Conservation (phyloP, 2,329 filamentous ascomycete species). For the Curvularia hawaiiensis region DNA sequence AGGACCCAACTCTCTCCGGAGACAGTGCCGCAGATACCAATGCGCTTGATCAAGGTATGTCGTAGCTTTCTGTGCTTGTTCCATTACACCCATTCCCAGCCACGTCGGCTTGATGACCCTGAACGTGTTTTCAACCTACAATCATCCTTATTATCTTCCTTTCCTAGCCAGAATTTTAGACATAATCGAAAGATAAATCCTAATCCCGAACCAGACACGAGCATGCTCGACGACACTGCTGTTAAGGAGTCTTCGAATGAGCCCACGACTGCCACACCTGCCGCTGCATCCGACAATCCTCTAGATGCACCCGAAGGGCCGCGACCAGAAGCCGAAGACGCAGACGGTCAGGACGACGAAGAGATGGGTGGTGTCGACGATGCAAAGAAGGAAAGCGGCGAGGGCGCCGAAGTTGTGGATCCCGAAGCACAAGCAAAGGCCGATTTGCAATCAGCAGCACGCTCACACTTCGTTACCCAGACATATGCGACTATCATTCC, state of each 20-base stretch:
- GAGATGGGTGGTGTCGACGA: slow-evolving; percentile 61
- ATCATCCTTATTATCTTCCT: not conserved
- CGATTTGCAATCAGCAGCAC: slow-evolving; percentile 80
- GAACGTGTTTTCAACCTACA: not conserved
- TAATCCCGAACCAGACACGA: slow-evolving; percentile 58
- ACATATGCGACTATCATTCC: slow-evolving; percentile 95
- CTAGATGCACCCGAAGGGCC: slow-evolving; percentile 71
- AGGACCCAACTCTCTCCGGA: slow-evolving; percentile 31
- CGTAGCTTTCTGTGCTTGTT: not conserved
- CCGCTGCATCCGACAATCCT: slow-evolving; percentile 65
- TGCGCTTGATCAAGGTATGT: slow-evolving; percentile 43
- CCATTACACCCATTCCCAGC: slow-evolving; percentile 5
- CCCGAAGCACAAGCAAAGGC: slow-evolving; percentile 73
- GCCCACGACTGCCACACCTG: slow-evolving; percentile 63
- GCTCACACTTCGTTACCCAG: slow-evolving; percentile 89
- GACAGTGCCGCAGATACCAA: slow-evolving; percentile 31
- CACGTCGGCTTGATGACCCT: slow-evolving; percentile 9
- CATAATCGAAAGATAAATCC: not conserved
- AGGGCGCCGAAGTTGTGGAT: slow-evolving; percentile 37
- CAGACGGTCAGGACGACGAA: slow-evolving; percentile 69
- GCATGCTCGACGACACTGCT: slow-evolving; percentile 54
- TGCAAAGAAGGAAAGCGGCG: slow-evolving; percentile 46
- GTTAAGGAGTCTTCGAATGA: slow-evolving; percentile 56
- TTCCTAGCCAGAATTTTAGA: not conserved
- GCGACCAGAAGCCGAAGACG: slow-evolving; percentile 61